phyloP scores from a whole-genome alignment of 2,329 filamentous ascomycete species.

The Taxawa tesnikishii region DNA sequence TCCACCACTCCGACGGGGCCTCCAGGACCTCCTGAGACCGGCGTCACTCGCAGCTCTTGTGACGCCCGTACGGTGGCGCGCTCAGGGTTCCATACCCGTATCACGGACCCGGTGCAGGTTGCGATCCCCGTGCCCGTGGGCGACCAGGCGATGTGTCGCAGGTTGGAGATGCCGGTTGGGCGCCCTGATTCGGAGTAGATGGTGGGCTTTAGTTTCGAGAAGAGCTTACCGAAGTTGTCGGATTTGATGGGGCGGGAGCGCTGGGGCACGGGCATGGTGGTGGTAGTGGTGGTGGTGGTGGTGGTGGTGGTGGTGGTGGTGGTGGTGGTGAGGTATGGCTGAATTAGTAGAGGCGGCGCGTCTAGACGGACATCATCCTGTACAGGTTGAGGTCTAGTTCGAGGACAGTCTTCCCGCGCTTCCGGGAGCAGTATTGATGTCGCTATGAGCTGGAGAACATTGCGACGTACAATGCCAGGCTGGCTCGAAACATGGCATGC shows the following conservation, averaged over 20 bases:
- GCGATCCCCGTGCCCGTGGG: constrained; percentile 73
- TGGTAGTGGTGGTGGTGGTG: too few species aligned
- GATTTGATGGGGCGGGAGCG: constrained; percentile 50
- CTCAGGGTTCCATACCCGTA: constrained; percentile 75
- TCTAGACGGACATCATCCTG: too few species aligned
- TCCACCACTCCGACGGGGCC: constrained; percentile 46
- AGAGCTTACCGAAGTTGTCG: constrained; percentile 55
- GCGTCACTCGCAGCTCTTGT: constrained; percentile 63
- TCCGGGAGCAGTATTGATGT: too few species aligned
- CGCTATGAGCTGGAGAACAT: too few species aligned
- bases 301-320: too few species aligned
- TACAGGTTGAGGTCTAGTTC: too few species aligned
- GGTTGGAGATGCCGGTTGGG: constrained; percentile 16
- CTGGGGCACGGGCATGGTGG: constrained; percentile 25
- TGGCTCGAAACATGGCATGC: too few species aligned
- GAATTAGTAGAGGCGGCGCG: too few species aligned
- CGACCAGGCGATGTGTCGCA: constrained; percentile 61
- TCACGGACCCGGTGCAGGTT: constrained; percentile 58
- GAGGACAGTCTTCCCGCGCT: too few species aligned
- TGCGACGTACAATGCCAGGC: too few species aligned
- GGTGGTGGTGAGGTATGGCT: too few species aligned
- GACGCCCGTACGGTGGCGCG: constrained; percentile 61
- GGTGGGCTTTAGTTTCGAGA: constrained; percentile 57
- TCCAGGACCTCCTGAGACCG: too few species aligned
- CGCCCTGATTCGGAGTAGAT: constrained; percentile 43